Evolutionary conservation across 129 eudicot genomes (phyloP).

Genomic region (Flaveria bidentis): DNA sequence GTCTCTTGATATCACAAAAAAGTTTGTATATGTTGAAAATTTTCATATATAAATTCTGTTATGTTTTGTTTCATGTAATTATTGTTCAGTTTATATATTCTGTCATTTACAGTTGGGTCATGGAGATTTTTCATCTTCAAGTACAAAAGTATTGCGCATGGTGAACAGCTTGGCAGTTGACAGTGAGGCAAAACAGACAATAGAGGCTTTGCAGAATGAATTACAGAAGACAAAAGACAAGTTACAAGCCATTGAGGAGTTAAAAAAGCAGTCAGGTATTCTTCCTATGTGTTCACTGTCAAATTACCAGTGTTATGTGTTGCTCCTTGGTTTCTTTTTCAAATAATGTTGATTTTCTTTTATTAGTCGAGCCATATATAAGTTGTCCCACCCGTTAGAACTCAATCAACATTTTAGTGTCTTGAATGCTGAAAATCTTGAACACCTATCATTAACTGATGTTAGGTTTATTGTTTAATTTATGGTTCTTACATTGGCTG

Average conservation of each 20-base stretch:
- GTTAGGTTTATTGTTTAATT: neutral
- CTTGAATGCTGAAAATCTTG: neutral
- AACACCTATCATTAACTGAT: neutral
- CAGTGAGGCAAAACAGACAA: constrained; percentile 91
- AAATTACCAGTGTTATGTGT: neutral
- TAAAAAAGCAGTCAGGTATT: constrained; percentile 83
- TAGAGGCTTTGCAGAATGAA: constrained; percentile 85
- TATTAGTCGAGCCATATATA: constrained; percentile 2
- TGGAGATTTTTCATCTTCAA: constrained; percentile 94
- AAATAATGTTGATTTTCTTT: constrained; percentile 3
- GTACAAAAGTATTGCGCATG: constrained; percentile 93
- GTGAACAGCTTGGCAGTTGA: constrained; percentile 94
- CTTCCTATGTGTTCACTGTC: constrained; percentile 10
- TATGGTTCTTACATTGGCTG: neutral
- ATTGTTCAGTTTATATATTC: constrained; percentile 10
- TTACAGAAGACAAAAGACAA: constrained; percentile 77
- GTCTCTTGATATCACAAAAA: neutral
- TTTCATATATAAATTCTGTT: neutral
- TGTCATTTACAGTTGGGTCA: constrained; percentile 76
- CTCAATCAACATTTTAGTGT: neutral
- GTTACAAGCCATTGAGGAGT: constrained; percentile 82
- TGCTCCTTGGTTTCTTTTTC: constrained; percentile 4
- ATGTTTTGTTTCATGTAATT: neutral
- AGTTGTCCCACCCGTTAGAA: neutral
- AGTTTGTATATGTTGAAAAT: neutral